phyloP scores from a whole-genome alignment of 345 rosid species.

The Eutrema heterophyllum region DNA sequence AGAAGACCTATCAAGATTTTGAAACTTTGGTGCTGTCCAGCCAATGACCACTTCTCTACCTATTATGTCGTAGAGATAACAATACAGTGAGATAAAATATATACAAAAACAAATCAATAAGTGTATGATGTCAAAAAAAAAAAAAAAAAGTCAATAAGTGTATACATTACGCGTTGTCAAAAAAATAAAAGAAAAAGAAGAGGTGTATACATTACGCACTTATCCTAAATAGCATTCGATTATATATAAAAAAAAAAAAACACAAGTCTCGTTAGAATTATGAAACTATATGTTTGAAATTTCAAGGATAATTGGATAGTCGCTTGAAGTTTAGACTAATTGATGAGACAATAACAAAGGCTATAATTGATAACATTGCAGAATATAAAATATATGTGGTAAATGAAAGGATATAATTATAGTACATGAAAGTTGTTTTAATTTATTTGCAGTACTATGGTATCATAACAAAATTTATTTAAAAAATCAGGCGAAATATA shows the following conservation, averaged over 20 bases:
- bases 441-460: not conserved
- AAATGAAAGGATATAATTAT: not conserved
- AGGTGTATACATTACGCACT: not conserved
- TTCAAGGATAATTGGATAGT: not conserved
- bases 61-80: constrained; percentile 8
- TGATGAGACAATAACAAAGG: not conserved
- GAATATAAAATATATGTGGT: not conserved
- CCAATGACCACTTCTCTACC: constrained; percentile 31
- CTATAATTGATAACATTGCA: not conserved
- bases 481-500: not conserved
- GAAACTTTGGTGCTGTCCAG: constrained; percentile 33
- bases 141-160: not conserved
- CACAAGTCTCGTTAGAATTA: not conserved
- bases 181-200: not conserved
- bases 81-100: not conserved
- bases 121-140: not conserved
- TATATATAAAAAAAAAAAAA: not conserved
- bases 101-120: not conserved
- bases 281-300: not conserved
- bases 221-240: not conserved
- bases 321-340: not conserved
- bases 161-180: not conserved
- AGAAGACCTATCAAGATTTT: constrained; percentile 14
- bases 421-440: not conserved
- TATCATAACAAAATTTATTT: not conserved